Evolutionary conservation across 108 stramenopile species (phyloP), one percentile per base, ranked within the genome.

Genomic region (Skeletonema tropicum): DNA sequence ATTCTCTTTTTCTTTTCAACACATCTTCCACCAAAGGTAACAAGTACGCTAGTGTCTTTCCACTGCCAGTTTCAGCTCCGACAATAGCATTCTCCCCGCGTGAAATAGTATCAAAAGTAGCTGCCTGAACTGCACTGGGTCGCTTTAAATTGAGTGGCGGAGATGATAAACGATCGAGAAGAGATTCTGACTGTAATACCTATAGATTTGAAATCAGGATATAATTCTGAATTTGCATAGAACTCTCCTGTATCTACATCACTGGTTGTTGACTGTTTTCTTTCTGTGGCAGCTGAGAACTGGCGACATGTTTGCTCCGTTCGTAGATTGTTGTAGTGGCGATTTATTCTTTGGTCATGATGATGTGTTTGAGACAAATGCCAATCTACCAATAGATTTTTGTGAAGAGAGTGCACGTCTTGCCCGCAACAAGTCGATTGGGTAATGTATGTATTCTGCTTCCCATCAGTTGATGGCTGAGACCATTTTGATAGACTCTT

Each of bases 31-130:
- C 68, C 59, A 92, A 68, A 8, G 98, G 98, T 62, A 98, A 72
- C 58, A 98, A 83, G 80, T 98, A 99, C 6, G 97, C 96, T 64
- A 98, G 82, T n/a, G 97, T 99, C 73, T 99, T 99, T 8, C 98
- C 98, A 17, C 83, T 80, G 25, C 98, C 98, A 5, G 98, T 99
- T 79, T 99, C 97, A 39, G 93, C 89, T 17, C 96, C 95, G 61
- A 99, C 78, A 46, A 93, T 94, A 64, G 95, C 84, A 26, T 71
- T 67, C 3, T 79, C 83, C 8, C 70, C 74, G 11, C 58, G 68
- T 41, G 64, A 66, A 52, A 93, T 84, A 15, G 83, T 65, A 13
- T 73, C 52, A 80, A 82, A 93, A 21, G 89, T 60, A 29, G 85
- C 77, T 10, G 90, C 88, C 80, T 95, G 94, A 19, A 93, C 89